Base-by-base conservation (phyloP, 2,329 filamentous ascomycete species). In the Stachybotrys elegans region DNA sequence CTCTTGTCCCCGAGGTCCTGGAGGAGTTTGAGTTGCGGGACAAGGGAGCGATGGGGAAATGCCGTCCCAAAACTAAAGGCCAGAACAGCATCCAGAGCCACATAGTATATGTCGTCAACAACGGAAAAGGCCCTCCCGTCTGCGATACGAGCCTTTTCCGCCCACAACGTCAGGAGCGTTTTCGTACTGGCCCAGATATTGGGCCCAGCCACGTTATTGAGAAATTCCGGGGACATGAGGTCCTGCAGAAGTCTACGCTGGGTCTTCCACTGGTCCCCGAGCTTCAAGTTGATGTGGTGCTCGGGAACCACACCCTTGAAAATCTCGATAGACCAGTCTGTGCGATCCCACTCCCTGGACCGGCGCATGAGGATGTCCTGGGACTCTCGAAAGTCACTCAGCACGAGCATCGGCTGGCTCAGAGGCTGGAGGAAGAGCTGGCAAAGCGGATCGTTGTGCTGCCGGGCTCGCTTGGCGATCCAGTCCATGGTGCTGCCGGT, bases 381-480 rank as follows among this genome's bases (percentile, higher is more conserved):
- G 14, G 57, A 55, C 52, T 73, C 70, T 4, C 57, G 57, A 9
- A 60, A 66, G 43, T 56, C 71, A 17, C 62, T 57, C 4, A 77
- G 48, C 4, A 77, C 44, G 1, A 78, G 57, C 53, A 61, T 65
- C 3, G 73, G 75, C 22, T 57, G 58, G 1, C 51, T 48, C 14
- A 73, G 60, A 1, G 73, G 72, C 6, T 58, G 56, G 42, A 74
- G 53, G 52, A 76, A 77, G 6, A 70, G 56, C 50, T 79, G 75
- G 6, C 68, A 54, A 45, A 77, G 61, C 1, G 71, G 69, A 11
- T 63, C 64, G 6, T 66, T 49, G 38, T 66, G 59, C 9, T 56
- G 58, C 59, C 8, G 56, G 9, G 43, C 32, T 22, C 61, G 40
- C 57, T 51, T 56, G 48, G 61, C 49, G 43, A 63, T 54, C 60